Evolutionary conservation across 768 basidiomycete genomes (phyloP).

Genomic region (Suillus discolor): DNA sequence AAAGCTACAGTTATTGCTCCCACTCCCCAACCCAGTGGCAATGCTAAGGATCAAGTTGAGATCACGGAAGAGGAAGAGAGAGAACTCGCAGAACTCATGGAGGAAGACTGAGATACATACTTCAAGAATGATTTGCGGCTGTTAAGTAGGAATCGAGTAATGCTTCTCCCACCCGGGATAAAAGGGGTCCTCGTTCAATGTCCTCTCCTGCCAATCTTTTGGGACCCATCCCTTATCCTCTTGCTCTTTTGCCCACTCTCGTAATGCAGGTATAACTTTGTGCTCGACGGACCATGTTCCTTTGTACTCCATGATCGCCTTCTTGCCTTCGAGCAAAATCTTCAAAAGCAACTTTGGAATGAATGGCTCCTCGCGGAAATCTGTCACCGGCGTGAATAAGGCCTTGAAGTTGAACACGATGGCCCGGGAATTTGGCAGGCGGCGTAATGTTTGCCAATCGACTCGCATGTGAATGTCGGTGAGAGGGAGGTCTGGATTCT

Average conservation of each 20-base stretch:
- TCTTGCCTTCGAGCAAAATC: conserved; percentile 43
- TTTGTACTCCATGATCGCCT: conserved; percentile 46
- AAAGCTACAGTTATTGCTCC: conserved; percentile 25
- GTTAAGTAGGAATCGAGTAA: conserved; percentile 19
- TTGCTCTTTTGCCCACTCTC: conserved; percentile 50
- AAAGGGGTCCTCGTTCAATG: conserved; percentile 53
- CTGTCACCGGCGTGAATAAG: conserved; percentile 50
- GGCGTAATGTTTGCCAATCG: conserved; percentile 57
- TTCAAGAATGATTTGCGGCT: not conserved
- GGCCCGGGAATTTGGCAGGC: conserved; percentile 47
- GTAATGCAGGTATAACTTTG: conserved; percentile 46
- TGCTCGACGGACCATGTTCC: conserved; percentile 44
- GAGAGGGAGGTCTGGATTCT: conserved; percentile 38
- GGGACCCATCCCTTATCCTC: conserved; percentile 49
- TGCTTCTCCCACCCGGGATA: conserved; percentile 48
- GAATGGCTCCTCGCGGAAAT: conserved; percentile 47
- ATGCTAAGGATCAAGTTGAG: conserved; percentile 33
- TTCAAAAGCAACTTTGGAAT: conserved; percentile 50
- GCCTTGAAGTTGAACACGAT: conserved; percentile 59
- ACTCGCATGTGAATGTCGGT: conserved; percentile 50
- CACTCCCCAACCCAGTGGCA: conserved; percentile 29
- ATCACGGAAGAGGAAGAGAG: conserved; percentile 90
- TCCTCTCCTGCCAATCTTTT: conserved; percentile 49
- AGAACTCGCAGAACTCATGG: conserved; percentile 83
- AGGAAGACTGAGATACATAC: conserved; percentile 24